Evolutionary conservation across 441 rosid genomes (phyloP).

Genomic region (Hura crepitans): DNA sequence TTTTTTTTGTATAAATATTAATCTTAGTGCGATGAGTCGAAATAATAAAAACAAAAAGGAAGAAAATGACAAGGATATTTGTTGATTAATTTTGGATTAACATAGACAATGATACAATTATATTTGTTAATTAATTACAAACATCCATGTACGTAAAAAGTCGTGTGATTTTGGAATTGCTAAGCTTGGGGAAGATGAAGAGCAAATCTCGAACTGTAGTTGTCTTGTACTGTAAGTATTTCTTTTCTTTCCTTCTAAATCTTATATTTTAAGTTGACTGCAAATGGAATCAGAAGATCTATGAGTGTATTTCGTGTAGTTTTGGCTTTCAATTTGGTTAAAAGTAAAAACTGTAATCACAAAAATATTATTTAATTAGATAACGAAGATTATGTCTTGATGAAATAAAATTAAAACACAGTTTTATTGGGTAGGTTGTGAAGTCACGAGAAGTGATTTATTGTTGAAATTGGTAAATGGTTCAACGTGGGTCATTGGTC

Average conservation of each 20-base stretch:
- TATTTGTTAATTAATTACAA: not conserved
- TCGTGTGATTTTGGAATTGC: not conserved
- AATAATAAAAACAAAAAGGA: no score
- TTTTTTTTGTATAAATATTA: no score
- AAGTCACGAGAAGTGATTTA: not conserved
- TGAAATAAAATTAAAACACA: not conserved
- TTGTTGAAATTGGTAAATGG: not conserved
- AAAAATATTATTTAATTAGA: no score
- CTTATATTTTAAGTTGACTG: not conserved
- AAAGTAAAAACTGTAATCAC: no score
- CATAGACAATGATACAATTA: not conserved
- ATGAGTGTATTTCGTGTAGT: not conserved
- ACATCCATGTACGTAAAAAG: constrained; percentile 3
- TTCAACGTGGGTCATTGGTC: no score
- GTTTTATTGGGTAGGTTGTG: not conserved
- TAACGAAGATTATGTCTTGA: not conserved
- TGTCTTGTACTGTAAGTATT: not conserved
- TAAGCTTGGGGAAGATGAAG: not conserved
- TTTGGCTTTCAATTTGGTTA: no score
- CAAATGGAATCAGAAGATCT: not conserved
- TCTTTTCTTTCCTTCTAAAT: no score
- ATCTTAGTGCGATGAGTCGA: no score
- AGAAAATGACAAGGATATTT: not conserved
- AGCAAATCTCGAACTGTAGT: not conserved
- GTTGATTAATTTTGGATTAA: not conserved